Evolutionary conservation across 1,284 basidiomycete genomes (phyloP).

Genomic region (Malassezia sympodialis): DNA sequence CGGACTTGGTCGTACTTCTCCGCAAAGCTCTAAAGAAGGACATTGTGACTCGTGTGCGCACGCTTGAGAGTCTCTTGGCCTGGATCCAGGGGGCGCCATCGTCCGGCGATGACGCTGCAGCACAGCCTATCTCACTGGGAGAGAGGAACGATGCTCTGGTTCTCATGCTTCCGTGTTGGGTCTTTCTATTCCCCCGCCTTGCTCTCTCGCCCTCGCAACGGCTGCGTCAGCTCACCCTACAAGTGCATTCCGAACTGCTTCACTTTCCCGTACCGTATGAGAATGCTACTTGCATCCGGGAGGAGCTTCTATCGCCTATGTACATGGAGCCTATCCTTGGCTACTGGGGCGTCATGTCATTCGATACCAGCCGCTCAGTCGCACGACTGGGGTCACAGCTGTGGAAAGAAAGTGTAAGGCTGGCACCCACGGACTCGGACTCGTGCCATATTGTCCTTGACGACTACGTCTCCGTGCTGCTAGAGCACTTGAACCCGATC

Average conservation of each 20-base stretch:
- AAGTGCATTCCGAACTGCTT: slow-evolving; percentile 63
- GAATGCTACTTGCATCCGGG: slow-evolving; percentile 48
- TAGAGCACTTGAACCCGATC: slow-evolving; percentile 19
- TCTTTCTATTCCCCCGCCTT: slow-evolving; percentile 74
- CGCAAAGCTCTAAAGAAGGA: slow-evolving; percentile 83
- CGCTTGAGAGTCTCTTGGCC: slow-evolving; percentile 68
- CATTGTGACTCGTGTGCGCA: slow-evolving; percentile 70
- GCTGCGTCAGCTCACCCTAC: slow-evolving; percentile 61
- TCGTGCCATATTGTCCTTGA: slow-evolving; percentile 2
- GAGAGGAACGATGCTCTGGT: slow-evolving; percentile 52
- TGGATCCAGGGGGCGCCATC: slow-evolving; percentile 57
- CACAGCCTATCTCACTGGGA: slow-evolving; percentile 8
- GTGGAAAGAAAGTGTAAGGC: slow-evolving; percentile 54
- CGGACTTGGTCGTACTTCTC: slow-evolving; percentile 74
- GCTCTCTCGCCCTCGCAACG: slow-evolving; percentile 72
- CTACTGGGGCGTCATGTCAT: slow-evolving; percentile 64
- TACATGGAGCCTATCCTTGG: slow-evolving; percentile 65
- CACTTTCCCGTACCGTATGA: slow-evolving; percentile 48
- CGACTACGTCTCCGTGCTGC: slow-evolving; percentile 23
- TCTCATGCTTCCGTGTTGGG: slow-evolving; percentile 76
- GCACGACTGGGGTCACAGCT: slow-evolving; percentile 53
- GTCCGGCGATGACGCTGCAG: slow-evolving; percentile 48
- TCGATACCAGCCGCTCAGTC: slow-evolving; percentile 64
- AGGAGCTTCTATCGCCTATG: slow-evolving; percentile 57
- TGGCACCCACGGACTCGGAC: slow-evolving; percentile 1